These are phyloP conservation scores for Viola pubescens DNA, from an alignment of 441 rosid genomes.

Conservation along the genomic window DNA sequence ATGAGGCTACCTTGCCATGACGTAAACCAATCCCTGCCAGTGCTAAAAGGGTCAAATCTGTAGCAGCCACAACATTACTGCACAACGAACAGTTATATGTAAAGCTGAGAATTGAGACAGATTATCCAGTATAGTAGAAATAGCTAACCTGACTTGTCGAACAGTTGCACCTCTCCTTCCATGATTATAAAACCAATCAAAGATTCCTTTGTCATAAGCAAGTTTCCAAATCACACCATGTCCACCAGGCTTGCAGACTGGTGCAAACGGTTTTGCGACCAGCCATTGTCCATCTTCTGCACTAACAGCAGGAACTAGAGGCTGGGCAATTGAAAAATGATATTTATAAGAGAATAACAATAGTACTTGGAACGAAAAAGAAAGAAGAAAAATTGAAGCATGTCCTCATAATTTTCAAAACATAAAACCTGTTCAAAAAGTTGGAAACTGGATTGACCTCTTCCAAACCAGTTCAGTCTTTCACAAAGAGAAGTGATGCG, in stretches of 20 bases:
- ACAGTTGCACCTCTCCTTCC: constrained; percentile 89
- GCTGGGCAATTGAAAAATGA: constrained; percentile 41
- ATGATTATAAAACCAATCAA: constrained; percentile 71
- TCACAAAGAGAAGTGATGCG: constrained; percentile 66
- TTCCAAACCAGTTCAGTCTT: constrained; percentile 81
- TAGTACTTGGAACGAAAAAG: background rate
- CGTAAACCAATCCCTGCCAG: constrained; percentile 84
- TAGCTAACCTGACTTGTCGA: constrained; percentile 86
- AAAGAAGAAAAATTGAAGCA: background rate
- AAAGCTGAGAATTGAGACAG: constrained; percentile 5
- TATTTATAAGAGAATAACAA: constrained; percentile 12
- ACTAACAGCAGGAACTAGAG: constrained; percentile 78
- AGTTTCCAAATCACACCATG: constrained; percentile 97
- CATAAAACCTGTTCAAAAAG: constrained; percentile 83
- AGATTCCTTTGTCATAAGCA: constrained; percentile 82
- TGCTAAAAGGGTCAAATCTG: constrained; percentile 85
- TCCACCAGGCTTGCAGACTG: constrained; percentile 93
- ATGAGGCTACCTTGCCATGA: constrained; percentile 51
- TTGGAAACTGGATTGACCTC: constrained; percentile 73
- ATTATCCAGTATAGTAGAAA: constrained; percentile 6
- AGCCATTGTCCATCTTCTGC: constrained; percentile 88
- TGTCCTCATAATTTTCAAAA: constrained; percentile 1
- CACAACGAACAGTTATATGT: constrained; percentile 22
- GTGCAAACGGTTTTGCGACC: constrained; percentile 57
- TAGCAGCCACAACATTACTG: constrained; percentile 95